Evolutionary conservation across 2,329 filamentous ascomycete genomes (phyloP), one percentile per base, ranked within the genome.

Genomic region (Truncatella angustata): DNA sequence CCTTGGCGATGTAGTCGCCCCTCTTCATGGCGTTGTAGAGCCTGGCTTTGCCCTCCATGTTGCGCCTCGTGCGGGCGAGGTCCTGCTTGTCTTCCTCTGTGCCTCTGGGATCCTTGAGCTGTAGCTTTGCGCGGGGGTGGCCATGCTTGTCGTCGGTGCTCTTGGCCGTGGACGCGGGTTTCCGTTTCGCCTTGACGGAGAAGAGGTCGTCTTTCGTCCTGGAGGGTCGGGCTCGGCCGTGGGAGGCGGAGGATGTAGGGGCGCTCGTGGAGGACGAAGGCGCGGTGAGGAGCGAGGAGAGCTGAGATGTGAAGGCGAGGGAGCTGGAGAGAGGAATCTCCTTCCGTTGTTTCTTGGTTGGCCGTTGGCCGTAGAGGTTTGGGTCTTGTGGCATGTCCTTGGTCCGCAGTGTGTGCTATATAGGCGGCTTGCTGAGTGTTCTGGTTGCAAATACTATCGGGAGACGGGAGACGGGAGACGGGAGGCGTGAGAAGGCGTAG

Each of bases 11-110:
- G 69, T 90, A 86, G 64, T 96, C 87, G n/a, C 93, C 92, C 30
- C 89, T 81, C 70, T 96, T 96, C 84, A 99, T 87, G 34, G 90
- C 88, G 5, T 88, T 86, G 70, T 99, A 99, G 2, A 94, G 73
- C 4, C 88, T 82, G 3, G 90, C 91, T 70, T 99, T 99, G 72
- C 91, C 87, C 65, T 95, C 86, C 86, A 99, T 90, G 64, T 86
- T 89, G 58, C 86, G 82, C 67, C 86, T 88, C 20, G 90, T 87
- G 52, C 88, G 83, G 45, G 75, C 88, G 51, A 87, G 81, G 61
- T 88, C 83, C 44, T 80, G 81, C 53, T 87, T 86, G 61, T 87
- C 84, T 49, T 86, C 80, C 54, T 82, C 76, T 9, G 80, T 77
- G 50, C 81, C 78, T 21, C 73, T 66, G 11, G 80, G 70, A 24